A percentile compares a stretch with the other conserved stretches of the same genome.
Evolutionary conservation across 2,329 filamentous ascomycete genomes (phyloP).

Genomic region (Exophiala bonariae): DNA sequence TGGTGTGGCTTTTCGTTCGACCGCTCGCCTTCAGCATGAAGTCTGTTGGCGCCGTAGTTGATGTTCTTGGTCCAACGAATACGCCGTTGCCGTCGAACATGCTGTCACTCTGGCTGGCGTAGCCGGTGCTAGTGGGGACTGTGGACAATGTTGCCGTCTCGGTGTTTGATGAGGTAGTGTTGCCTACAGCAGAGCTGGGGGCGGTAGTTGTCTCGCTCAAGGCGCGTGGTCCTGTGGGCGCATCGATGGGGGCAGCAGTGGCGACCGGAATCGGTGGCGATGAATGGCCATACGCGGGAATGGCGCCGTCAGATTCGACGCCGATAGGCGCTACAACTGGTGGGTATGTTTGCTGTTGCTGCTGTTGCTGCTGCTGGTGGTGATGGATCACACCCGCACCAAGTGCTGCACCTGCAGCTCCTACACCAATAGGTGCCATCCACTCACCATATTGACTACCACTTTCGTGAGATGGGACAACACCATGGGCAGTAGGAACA

Average conservation of each 20-base stretch:
- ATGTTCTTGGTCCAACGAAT: constrained; percentile 9
- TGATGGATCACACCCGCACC: constrained; percentile 26
- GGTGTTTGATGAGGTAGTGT: constrained; percentile 19
- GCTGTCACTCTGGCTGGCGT: constrained; percentile 5
- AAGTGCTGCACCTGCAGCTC: constrained; percentile 20
- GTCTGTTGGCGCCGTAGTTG: constrained; percentile 17
- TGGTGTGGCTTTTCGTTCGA: constrained; percentile 48
- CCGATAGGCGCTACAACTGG: constrained; percentile 8
- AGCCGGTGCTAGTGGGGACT: constrained; percentile 23
- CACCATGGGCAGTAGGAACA: constrained; percentile 18
- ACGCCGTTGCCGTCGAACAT: constrained; percentile 20
- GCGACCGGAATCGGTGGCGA: constrained; percentile 21
- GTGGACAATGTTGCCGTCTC: constrained; percentile 23
- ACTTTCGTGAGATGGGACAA: constrained; percentile 18
- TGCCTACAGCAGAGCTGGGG: constrained; percentile 18
- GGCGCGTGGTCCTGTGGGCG: constrained; percentile 21
- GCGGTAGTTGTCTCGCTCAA: constrained; percentile 25
- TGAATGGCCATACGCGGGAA: constrained; percentile 21
- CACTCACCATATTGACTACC: constrained; percentile 52
- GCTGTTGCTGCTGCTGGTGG: constrained; percentile 20
- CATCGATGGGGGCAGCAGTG: constrained; percentile 21
- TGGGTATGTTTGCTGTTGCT: no score
- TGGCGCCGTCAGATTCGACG: constrained; percentile 13
- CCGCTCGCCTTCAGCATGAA: constrained; percentile 16
- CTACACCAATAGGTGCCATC: constrained; percentile 51